phyloP scores from a whole-genome alignment of 805 yeast species.

The Saccharomyces jurei region DNA sequence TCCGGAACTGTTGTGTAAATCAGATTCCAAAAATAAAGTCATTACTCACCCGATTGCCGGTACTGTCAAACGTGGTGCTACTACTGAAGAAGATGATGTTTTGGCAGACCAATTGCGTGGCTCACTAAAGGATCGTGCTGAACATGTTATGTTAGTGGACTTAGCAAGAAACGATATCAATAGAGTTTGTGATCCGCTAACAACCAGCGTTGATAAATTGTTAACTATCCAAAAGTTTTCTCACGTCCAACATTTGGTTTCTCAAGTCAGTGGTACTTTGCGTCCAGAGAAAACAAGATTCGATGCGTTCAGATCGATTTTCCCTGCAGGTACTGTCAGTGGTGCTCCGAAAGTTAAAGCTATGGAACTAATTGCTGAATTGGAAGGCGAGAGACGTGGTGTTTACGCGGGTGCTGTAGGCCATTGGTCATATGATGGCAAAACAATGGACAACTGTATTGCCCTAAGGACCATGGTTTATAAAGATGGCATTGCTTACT shows the following conservation, averaged over 20 bases:
- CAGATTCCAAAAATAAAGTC: constrained; percentile 62
- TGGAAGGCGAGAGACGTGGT: constrained; percentile 89
- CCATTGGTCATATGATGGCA: constrained; percentile 93
- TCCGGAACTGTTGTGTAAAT: constrained; percentile 85
- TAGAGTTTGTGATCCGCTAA: constrained; percentile 80
- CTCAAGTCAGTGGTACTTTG: constrained; percentile 88
- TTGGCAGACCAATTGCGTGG: constrained; percentile 66
- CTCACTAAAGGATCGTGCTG: constrained; percentile 89
- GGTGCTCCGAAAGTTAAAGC: constrained; percentile 98
- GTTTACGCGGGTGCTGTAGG: constrained; percentile 99
- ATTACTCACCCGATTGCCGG: constrained; percentile 98
- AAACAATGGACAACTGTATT: constrained; percentile 93
- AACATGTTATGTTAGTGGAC: constrained; percentile 97
- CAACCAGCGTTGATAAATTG: constrained; percentile 81
- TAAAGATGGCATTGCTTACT: constrained; percentile 81
- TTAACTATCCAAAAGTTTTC: constrained; percentile 88
- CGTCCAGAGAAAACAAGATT: constrained; percentile 79
- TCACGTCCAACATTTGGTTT: constrained; percentile 94
- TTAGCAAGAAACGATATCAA: constrained; percentile 94
- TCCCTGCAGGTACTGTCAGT: constrained; percentile 98
- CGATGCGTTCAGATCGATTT: constrained; percentile 94
- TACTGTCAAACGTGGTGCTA: constrained; percentile 82
- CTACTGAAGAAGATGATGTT: constrained; percentile 83
- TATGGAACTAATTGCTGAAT: constrained; percentile 85
- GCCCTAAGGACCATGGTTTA: constrained; percentile 95